Percentiles rank a stretch among this genome's conserved stretches.
These are phyloP conservation scores for Solanum appendiculatum DNA, from an alignment of 257 asterid species.

Conservation along the genomic window DNA sequence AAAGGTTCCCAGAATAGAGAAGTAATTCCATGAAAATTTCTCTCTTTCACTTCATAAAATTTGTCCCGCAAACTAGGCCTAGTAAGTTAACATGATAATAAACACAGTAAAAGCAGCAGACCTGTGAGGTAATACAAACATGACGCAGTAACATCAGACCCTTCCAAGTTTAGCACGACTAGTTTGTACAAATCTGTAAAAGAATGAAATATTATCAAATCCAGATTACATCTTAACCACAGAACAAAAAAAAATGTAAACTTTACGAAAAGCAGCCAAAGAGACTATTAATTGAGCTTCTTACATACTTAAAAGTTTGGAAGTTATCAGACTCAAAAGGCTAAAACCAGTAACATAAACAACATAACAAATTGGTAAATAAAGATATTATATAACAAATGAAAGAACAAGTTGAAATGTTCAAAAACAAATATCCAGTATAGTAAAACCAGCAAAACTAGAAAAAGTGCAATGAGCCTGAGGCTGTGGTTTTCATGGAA, in stretches of 20 bases:
- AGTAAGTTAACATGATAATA: neutral
- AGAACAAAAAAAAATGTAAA: neutral
- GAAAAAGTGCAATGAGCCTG: neutral
- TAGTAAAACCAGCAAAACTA: neutral
- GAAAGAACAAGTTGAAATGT: neutral
- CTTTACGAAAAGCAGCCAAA: neutral
- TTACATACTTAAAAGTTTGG: neutral
- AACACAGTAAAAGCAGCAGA: neutral
- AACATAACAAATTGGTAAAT: neutral
- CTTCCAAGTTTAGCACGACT: neutral
- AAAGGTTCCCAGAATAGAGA: neutral
- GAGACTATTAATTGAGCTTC: neutral
- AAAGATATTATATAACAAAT: neutral
- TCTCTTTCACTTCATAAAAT: neutral
- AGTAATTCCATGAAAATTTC: neutral
- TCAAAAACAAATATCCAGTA: neutral
- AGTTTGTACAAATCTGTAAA: neutral
- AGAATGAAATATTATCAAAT: neutral
- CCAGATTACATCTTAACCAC: neutral
- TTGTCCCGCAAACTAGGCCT: neutral
- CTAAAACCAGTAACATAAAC: neutral
- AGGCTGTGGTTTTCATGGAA: neutral
- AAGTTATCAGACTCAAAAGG: neutral
- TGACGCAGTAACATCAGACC: neutral
- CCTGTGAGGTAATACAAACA: conserved; percentile 9